Conservation (phyloP, 257 asterid genomes). For the Lithospermum erythrorhizon region DNA sequence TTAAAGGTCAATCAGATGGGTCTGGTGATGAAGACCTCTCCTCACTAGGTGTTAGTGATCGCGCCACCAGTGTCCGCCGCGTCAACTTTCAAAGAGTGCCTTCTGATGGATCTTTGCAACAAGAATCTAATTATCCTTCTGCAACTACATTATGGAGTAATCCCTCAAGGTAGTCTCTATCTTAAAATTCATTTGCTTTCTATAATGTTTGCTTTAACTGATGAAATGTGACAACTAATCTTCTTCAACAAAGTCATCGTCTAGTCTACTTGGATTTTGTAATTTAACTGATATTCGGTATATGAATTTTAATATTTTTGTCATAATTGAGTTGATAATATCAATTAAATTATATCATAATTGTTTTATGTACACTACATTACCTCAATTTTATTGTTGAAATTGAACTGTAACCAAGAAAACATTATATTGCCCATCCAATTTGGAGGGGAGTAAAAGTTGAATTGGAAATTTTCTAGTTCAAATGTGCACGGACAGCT, state of each 20-base stretch:
- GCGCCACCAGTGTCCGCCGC: slow-evolving; percentile 27
- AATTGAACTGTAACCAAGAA: too few species aligned
- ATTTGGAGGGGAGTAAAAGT: too few species aligned
- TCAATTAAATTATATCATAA: too few species aligned
- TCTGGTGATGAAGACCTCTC: slow-evolving; percentile 89
- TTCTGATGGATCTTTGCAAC: slow-evolving; percentile 44
- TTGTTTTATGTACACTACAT: neutral
- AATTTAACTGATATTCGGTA: too few species aligned
- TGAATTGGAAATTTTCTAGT: neutral
- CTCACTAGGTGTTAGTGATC: slow-evolving; percentile 41
- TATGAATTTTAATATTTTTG: too few species aligned
- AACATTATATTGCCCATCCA: too few species aligned
- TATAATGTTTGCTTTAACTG: too few species aligned
- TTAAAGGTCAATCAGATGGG: slow-evolving; percentile 84
- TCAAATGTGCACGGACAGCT: slow-evolving; percentile 18
- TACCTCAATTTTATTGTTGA: neutral
- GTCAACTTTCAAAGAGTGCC: slow-evolving; percentile 54
- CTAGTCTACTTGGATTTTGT: too few species aligned
- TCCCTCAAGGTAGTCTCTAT: slow-evolving; percentile 56
- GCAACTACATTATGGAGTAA: slow-evolving; percentile 69
- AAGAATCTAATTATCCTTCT: slow-evolving; percentile 41
- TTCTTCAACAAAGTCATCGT: too few species aligned
- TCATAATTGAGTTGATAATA: too few species aligned
- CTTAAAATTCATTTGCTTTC: neutral
- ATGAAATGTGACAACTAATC: too few species aligned